Conservation (phyloP, 192 early-diverging fungal species). For the Umbelopsis isabellina region DNA sequence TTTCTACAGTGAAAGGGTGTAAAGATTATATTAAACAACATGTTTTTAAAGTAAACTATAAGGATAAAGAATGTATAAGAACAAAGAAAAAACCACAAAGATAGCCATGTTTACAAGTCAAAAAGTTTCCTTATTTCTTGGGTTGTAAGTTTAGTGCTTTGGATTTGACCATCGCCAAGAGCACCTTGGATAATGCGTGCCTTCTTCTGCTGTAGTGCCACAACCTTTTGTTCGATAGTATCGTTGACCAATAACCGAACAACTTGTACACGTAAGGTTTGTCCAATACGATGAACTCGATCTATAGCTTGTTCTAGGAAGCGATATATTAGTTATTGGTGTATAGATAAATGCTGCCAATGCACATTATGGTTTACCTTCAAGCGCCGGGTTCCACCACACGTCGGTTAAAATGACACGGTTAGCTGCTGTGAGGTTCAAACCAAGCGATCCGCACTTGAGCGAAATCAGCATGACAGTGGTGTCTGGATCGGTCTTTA, state of each 20-base stretch:
- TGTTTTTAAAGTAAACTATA: background rate
- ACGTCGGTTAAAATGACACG: constrained; percentile 77
- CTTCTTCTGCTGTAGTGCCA: constrained; percentile 81
- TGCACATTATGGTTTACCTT: constrained; percentile 44
- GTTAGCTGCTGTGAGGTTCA: constrained; percentile 77
- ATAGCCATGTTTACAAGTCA: constrained; percentile 17
- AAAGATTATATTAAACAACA: constrained; percentile 5
- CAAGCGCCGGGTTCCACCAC: constrained; percentile 83
- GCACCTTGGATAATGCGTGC: constrained; percentile 37
- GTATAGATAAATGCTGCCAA: background rate
- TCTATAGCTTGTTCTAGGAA: constrained; percentile 72
- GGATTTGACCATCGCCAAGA: constrained; percentile 30
- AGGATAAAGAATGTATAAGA: constrained; percentile 9
- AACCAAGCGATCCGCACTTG: constrained; percentile 45
- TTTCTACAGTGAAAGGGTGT: too few relatives aligned
- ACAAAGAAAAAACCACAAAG: background rate
- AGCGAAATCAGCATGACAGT: constrained; percentile 64
- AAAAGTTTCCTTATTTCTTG: constrained; percentile 39
- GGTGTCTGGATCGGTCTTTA: constrained; percentile 62
- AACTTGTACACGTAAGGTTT: constrained; percentile 64
- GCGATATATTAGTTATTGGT: background rate
- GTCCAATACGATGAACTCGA: constrained; percentile 81
- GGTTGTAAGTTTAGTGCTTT: constrained; percentile 33
- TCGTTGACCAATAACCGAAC: constrained; percentile 67
- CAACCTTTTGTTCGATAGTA: constrained; percentile 88